Percentiles rank a stretch among this genome's conserved stretches.
Conservation (phyloP, 306 rosid species). For the Lathyrus tuberosus region DNA sequence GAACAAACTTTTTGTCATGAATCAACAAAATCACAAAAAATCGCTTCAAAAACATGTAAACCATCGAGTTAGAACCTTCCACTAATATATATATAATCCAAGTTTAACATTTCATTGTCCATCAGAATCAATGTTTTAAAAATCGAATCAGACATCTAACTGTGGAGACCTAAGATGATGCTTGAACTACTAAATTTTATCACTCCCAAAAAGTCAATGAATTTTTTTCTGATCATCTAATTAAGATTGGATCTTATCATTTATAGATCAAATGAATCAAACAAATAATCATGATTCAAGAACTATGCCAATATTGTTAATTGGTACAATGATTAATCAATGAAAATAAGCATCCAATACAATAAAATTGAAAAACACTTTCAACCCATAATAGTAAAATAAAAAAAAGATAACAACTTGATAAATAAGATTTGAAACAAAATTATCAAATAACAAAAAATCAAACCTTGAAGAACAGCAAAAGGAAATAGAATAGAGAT, state of each 20-base stretch:
- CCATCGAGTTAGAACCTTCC: neutral
- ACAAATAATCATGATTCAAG: neutral
- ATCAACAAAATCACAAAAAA: neutral
- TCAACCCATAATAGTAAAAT: slow-evolving; percentile 12
- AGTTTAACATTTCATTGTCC: slow-evolving; percentile 14
- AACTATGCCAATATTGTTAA: slow-evolving; percentile 3
- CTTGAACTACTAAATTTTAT: too few species aligned
- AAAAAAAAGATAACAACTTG: slow-evolving; percentile 28
- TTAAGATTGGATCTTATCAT: slow-evolving; percentile 8
- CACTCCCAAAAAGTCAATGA: neutral
- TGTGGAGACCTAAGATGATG: neutral
- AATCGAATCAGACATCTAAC: neutral
- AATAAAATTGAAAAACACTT: neutral
- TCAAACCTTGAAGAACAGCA: slow-evolving; percentile 41
- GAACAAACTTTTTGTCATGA: neutral
- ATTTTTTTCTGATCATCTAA: slow-evolving; percentile 23
- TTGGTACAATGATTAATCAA: neutral
- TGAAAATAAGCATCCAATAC: neutral
- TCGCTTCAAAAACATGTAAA: slow-evolving; percentile 15
- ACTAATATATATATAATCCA: neutral
- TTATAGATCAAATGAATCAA: neutral
- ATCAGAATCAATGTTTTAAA: neutral
- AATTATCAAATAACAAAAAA: neutral
- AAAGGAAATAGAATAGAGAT: neutral
- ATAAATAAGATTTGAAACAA: slow-evolving; percentile 22